A percentile compares a stretch with the other conserved stretches of the same genome.
These are phyloP conservation scores for Thecaphora thlaspeos DNA, from an alignment of 1,284 basidiomycete genomes.

Conservation along the genomic window DNA sequence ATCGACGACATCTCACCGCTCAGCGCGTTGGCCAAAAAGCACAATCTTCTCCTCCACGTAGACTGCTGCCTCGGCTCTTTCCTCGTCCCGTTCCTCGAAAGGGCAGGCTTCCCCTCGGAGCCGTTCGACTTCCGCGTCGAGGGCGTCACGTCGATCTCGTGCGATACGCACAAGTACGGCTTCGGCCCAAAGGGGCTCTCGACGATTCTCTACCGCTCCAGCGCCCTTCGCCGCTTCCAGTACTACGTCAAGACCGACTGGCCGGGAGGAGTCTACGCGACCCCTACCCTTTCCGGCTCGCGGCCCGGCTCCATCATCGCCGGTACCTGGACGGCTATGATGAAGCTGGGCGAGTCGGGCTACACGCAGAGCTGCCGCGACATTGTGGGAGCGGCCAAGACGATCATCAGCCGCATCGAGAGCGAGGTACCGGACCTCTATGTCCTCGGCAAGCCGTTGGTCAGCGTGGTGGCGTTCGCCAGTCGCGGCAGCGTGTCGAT, in stretches of 20 bases:
- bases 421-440: constrained; percentile 71
- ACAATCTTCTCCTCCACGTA: constrained; percentile 86
- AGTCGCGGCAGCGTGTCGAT: constrained; percentile 64
- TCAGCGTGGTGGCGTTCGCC: constrained; percentile 85
- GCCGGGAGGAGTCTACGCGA: constrained; percentile 57
- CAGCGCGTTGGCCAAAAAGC: constrained; percentile 70
- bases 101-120: constrained; percentile 47
- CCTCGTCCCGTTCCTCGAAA: constrained; percentile 54
- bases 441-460: constrained; percentile 82
- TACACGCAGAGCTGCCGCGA: constrained; percentile 83
- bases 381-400: constrained; percentile 75
- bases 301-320: constrained; percentile 90
- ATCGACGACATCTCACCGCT: constrained; percentile 80
- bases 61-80: constrained; percentile 59
- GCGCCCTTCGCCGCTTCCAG: constrained; percentile 49
- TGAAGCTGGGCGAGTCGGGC: constrained; percentile 85
- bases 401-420: constrained; percentile 69
- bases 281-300: constrained; percentile 41
- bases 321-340: constrained; percentile 93
- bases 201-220: constrained; percentile 47
- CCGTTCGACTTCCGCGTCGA: constrained; percentile 56
- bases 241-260: constrained; percentile 57
- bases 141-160: constrained; percentile 54
- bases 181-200: constrained; percentile 56
- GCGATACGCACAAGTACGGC: constrained; percentile 58